Conservation (phyloP, 225 moss, liverwort and hornwort species). For the Ulota crispa region DNA sequence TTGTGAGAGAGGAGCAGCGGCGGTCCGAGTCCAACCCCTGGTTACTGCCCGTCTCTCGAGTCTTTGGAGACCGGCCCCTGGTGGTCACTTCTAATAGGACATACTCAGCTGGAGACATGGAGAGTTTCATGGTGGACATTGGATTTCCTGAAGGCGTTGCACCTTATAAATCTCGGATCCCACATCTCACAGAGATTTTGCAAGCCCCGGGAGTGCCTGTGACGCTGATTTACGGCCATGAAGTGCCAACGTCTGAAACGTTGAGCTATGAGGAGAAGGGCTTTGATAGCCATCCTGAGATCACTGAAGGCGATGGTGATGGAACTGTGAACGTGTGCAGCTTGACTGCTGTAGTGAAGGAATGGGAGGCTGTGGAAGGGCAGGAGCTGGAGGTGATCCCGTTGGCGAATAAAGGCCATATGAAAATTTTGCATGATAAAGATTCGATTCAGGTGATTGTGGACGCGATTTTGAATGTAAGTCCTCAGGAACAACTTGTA, state of each 20-base stretch:
- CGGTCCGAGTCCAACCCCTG: slow-evolving; percentile 87
- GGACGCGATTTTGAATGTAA: slow-evolving; percentile 25
- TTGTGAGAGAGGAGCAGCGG: slow-evolving; percentile 76
- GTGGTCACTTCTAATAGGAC: slow-evolving; percentile 51
- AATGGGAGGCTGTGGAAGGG: slow-evolving; percentile 42
- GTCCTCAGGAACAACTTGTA: slow-evolving; percentile 16
- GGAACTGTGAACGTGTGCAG: slow-evolving; percentile 61
- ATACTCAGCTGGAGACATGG: slow-evolving; percentile 76
- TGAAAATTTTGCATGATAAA: slow-evolving; percentile 48
- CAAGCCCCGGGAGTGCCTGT: slow-evolving; percentile 64
- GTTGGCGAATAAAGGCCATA: slow-evolving; percentile 33
- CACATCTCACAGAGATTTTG: slow-evolving; percentile 60
- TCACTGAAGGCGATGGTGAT: slow-evolving; percentile 47
- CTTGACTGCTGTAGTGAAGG: slow-evolving; percentile 47
- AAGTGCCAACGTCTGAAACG: slow-evolving; percentile 65
- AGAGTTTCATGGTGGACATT: slow-evolving; percentile 65
- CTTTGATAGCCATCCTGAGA: slow-evolving; percentile 43
- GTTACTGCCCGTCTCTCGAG: slow-evolving; percentile 63
- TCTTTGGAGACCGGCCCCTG: slow-evolving; percentile 65
- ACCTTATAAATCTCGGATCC: slow-evolving; percentile 73
- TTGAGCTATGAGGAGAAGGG: slow-evolving; percentile 55
- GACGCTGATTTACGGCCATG: slow-evolving; percentile 61
- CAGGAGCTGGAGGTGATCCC: slow-evolving; percentile 51
- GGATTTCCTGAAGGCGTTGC: slow-evolving; percentile 73
- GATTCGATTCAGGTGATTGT: slow-evolving; percentile 46